phyloP scores from a whole-genome alignment of 106 monocot genomes.

The Dactylorhiza incarnata region DNA sequence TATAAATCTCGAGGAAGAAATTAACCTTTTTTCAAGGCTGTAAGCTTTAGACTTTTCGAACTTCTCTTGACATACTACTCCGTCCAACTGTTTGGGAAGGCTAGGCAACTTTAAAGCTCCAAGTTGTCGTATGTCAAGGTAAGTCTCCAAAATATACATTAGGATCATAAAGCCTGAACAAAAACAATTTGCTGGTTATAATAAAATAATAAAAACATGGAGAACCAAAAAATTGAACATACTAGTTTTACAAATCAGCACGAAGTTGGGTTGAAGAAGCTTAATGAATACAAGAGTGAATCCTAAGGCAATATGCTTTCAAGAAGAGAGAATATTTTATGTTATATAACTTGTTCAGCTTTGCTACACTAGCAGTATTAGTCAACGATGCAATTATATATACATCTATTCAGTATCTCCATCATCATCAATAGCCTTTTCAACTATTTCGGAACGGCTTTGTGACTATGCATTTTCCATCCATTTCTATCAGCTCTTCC shows the following conservation, averaged over 20 bases:
- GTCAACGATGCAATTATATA: background rate
- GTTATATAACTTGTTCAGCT: background rate
- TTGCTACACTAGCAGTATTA: background rate
- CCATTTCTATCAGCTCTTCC: too few species aligned
- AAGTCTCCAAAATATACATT: slow-evolving; percentile 92
- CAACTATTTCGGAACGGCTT: too few species aligned
- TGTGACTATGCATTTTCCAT: too few species aligned
- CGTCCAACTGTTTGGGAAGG: slow-evolving; percentile 69
- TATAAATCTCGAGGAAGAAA: background rate
- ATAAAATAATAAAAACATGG: background rate
- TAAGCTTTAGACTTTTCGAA: slow-evolving; percentile 82
- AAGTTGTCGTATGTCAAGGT: slow-evolving; percentile 87
- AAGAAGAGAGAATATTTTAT: background rate
- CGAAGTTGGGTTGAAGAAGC: background rate
- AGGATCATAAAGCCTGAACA: slow-evolving; percentile 84
- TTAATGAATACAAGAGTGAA: background rate
- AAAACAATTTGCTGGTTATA: background rate
- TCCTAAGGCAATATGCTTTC: background rate
- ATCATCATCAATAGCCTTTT: too few species aligned
- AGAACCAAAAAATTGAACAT: background rate
- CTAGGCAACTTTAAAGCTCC: slow-evolving; percentile 60
- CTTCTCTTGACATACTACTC: slow-evolving; percentile 77
- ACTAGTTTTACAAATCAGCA: background rate
- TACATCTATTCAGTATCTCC: too few species aligned
- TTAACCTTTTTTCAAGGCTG: slow-evolving; percentile 93